Conservation (phyloP, 495 filamentous ascomycete genomes). For the Penicillium longicatenatum region DNA sequence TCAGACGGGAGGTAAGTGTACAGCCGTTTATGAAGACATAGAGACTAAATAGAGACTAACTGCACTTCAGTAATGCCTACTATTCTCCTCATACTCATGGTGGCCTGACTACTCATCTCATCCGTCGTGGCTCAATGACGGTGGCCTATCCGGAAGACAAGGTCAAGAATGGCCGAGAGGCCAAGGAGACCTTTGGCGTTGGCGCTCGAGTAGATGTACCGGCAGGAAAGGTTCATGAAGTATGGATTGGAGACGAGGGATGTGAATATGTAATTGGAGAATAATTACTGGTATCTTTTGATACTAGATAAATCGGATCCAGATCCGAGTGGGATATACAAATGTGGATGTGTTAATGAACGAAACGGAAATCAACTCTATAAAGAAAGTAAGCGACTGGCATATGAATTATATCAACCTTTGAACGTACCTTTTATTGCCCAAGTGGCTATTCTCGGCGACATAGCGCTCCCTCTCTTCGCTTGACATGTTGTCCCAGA, state of each 20-base stretch:
- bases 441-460: constrained; percentile 61
- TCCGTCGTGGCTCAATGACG: constrained; percentile 68
- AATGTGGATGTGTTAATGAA: constrained; percentile 35
- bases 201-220: constrained; percentile 79
- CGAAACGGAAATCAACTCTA: constrained; percentile 57
- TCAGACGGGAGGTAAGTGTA: constrained; percentile 67
- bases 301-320: too few relatives aligned
- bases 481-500: constrained; percentile 61
- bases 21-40: not conserved
- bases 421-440: constrained; percentile 63
- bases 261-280: constrained; percentile 89
- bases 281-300: constrained; percentile 30
- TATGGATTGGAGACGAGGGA: constrained; percentile 77
- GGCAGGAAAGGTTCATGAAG: constrained; percentile 71
- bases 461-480: constrained; percentile 66
- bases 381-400: constrained; percentile 5
- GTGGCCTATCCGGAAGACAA: constrained; percentile 73
- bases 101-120: constrained; percentile 74
- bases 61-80: constrained; percentile 59
- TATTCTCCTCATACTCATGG: constrained; percentile 75
- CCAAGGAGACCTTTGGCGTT: constrained; percentile 66
- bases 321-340: not conserved
- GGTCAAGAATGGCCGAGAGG: constrained; percentile 38
- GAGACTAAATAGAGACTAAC: constrained; percentile 1
- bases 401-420: not conserved